Conservation (phyloP, 176 grass and related monocot species). For the Carex cristatella region DNA sequence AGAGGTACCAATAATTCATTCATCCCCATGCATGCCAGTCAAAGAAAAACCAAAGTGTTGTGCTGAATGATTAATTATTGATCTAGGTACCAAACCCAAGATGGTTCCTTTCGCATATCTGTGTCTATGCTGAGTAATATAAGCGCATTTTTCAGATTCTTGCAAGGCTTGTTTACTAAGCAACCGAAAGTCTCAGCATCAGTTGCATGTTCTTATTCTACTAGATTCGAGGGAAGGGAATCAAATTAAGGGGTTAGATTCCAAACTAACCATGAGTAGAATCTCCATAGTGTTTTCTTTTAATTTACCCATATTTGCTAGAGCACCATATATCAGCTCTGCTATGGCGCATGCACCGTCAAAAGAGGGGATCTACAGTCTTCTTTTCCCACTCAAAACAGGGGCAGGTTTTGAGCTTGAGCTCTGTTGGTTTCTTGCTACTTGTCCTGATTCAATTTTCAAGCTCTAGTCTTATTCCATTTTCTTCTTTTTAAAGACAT, state of each 20-base stretch:
- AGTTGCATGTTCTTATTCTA: background rate
- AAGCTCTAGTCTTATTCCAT: background rate
- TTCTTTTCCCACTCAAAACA: background rate
- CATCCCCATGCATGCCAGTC: background rate
- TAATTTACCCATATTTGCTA: background rate
- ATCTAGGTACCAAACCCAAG: background rate
- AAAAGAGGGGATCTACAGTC: background rate
- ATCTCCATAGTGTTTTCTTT: background rate
- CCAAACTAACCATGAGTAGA: background rate
- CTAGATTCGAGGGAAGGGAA: constrained; percentile 6
- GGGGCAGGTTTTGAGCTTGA: background rate
- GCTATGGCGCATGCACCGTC: background rate
- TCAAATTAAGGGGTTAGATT: background rate
- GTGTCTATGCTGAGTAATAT: background rate
- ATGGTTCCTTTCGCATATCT: background rate
- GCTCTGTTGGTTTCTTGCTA: background rate
- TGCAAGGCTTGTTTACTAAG: background rate
- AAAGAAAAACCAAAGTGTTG: background rate
- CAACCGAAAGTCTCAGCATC: background rate
- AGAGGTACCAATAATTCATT: background rate
- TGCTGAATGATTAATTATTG: background rate
- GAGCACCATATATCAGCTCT: background rate
- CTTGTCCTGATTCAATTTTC: background rate
- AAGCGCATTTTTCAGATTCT: constrained; percentile 4
- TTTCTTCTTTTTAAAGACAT: background rate